Conservation (phyloP, 495 filamentous ascomycete species). For the Talaromyces trachyspermus region DNA sequence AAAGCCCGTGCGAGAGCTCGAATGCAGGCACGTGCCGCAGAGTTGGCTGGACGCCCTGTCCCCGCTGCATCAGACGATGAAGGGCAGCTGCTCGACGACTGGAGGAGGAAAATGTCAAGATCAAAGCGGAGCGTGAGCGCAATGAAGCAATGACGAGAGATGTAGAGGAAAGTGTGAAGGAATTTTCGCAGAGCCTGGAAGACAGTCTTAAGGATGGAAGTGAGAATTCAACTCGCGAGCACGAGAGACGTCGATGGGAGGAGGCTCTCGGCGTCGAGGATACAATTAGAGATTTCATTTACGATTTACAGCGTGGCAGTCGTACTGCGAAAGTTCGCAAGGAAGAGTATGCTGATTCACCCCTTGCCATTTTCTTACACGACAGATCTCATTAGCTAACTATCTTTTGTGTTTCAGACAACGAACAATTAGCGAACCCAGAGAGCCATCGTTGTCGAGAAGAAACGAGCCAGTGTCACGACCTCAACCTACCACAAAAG, state of each 20-base stretch:
- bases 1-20: conserved; percentile 93
- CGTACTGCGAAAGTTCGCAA: conserved; percentile 65
- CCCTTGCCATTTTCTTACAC: neutral
- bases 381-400: too few relatives aligned
- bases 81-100: conserved; percentile 72
- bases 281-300: conserved; percentile 94
- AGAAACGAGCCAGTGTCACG: conserved; percentile 23
- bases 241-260: conserved; percentile 92
- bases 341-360: conserved; percentile 51
- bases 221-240: conserved; percentile 64
- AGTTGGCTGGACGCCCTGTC: conserved; percentile 74
- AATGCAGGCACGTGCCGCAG: conserved; percentile 96
- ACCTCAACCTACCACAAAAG: conserved; percentile 35
- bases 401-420: neutral
- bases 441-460: conserved; percentile 6
- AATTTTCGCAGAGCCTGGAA: conserved; percentile 77
- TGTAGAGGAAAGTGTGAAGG: conserved; percentile 93
- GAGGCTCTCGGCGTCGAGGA: conserved; percentile 96
- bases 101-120: conserved; percentile 76
- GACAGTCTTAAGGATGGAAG: conserved; percentile 76
- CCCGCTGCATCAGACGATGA: conserved; percentile 55
- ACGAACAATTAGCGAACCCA: neutral
- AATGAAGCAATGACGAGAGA: conserved; percentile 95
- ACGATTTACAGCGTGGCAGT: conserved; percentile 81
- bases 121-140: conserved; percentile 78